Conservation (phyloP, 2,329 filamentous ascomycete species). For the Cladorrhinum sp. region DNA sequence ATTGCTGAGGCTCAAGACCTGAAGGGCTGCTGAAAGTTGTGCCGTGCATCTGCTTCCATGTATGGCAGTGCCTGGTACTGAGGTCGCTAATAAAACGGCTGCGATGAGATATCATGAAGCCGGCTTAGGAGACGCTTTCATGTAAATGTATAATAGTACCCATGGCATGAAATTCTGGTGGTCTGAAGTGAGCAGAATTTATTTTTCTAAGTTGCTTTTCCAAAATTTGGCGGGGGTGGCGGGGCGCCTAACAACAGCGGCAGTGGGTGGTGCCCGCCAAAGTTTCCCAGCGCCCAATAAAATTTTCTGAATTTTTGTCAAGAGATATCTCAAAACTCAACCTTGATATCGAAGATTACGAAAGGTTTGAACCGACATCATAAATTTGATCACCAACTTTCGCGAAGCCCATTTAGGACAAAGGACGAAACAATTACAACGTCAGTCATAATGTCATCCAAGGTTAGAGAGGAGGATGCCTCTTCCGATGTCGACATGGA, state of each 20-base stretch:
- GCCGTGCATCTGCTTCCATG: background rate
- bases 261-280: background rate
- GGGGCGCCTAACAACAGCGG: background rate
- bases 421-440: no score
- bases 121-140: no score
- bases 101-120: background rate
- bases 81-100: background rate
- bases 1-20: background rate
- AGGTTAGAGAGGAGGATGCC: constrained; percentile 29
- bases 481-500: constrained; percentile 40
- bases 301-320: constrained; percentile 17
- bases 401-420: no score
- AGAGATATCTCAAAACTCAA: background rate
- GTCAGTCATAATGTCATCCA: constrained; percentile 39
- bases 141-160: background rate
- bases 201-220: no score
- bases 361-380: constrained; percentile 1
- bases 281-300: constrained; percentile 17
- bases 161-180: no score
- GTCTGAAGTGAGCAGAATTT: no score
- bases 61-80: background rate
- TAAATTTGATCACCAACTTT: background rate
- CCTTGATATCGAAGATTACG: constrained; percentile 7
- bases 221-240: background rate
- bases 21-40: background rate